Evolutionary conservation across 306 rosid genomes (phyloP).

Genomic region (Quercus alba): DNA sequence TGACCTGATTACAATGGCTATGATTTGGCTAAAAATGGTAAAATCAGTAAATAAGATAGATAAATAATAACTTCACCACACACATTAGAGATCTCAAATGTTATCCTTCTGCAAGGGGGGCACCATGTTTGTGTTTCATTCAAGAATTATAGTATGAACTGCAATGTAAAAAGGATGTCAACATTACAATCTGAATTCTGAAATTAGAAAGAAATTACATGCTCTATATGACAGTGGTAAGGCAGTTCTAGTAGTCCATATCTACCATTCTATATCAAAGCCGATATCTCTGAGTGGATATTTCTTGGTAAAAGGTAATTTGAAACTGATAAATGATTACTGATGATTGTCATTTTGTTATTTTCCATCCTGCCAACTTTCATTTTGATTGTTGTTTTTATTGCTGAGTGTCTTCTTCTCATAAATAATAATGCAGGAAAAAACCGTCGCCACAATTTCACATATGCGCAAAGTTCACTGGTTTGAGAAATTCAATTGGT

Average conservation of each 20-base stretch:
- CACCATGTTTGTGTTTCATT: neutral
- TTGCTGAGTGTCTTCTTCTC: neutral
- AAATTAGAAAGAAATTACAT: neutral
- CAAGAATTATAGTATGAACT: neutral
- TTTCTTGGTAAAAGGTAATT: neutral
- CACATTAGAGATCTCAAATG: neutral
- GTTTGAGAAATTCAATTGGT: constrained; percentile 99
- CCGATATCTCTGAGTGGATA: neutral
- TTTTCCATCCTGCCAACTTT: neutral
- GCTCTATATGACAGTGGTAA: neutral
- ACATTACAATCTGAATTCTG: neutral
- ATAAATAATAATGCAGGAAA: constrained; percentile 65
- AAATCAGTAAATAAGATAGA: neutral
- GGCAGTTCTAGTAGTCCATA: neutral
- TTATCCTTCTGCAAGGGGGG: neutral
- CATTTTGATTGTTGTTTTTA: neutral
- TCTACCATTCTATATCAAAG: neutral
- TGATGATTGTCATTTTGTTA: neutral
- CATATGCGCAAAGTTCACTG: constrained; percentile 99
- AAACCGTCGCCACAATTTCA: constrained; percentile 83
- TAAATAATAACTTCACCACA: neutral
- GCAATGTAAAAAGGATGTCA: neutral
- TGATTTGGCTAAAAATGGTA: neutral
- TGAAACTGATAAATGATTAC: neutral
- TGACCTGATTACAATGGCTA: neutral